Conservation (phyloP, 2,329 filamentous ascomycete genomes). For the Trichoderma lentiforme region DNA sequence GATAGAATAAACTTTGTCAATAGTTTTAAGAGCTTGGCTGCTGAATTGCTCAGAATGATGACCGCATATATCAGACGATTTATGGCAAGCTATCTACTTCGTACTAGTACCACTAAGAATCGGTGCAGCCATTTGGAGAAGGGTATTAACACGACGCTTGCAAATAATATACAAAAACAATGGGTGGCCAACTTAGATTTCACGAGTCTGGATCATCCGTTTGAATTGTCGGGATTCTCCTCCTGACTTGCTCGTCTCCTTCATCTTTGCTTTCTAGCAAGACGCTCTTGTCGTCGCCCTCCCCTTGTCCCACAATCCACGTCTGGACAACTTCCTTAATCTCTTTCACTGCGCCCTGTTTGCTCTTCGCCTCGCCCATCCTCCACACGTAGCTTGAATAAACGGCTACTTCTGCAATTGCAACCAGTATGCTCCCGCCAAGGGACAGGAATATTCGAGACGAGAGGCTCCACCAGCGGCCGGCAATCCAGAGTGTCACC, state of each 20-base stretch:
- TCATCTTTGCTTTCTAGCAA: constrained; percentile 26
- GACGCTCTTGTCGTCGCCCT: constrained; percentile 25
- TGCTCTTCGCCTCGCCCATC: constrained; percentile 63
- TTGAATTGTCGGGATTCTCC: constrained; percentile 22
- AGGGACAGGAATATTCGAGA: constrained; percentile 68
- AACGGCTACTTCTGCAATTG: constrained; percentile 72
- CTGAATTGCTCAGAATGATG: background rate
- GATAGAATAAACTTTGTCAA: background rate
- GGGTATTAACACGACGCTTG: background rate
- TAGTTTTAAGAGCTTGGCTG: background rate
- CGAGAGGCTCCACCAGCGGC: constrained; percentile 71
- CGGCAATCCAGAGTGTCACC: constrained; percentile 73
- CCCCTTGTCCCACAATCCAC: constrained; percentile 57
- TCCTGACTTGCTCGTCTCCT: constrained; percentile 26
- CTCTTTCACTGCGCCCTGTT: constrained; percentile 59
- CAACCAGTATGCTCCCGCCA: constrained; percentile 66
- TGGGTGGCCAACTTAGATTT: background rate
- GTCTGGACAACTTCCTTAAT: constrained; percentile 67
- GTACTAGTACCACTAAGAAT: background rate
- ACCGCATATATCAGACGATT: background rate
- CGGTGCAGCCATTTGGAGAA: background rate
- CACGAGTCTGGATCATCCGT: background rate
- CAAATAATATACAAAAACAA: background rate
- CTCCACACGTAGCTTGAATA: constrained; percentile 73
- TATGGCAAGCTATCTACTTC: background rate